Conservation (phyloP, 805 yeast genomes). For the Wickerhamiella sergipiensis region DNA sequence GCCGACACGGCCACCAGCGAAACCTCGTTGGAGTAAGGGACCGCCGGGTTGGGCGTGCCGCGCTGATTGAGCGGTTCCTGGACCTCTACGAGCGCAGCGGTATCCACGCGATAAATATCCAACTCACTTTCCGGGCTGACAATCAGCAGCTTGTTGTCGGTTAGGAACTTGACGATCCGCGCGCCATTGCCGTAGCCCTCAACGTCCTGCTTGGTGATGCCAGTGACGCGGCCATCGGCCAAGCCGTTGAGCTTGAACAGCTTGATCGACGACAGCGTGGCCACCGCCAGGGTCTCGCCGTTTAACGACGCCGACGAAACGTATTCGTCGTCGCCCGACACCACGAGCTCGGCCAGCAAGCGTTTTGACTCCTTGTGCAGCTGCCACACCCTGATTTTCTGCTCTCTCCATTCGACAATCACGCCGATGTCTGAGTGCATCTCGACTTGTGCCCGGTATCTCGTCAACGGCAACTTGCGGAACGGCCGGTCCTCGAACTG, state of each 20-base stretch:
- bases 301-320: conserved; percentile 57
- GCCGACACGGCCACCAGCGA: conserved; percentile 38
- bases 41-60: conserved; percentile 3
- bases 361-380: conserved; percentile 33
- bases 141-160: conserved; percentile 15
- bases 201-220: conserved; percentile 5
- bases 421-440: conserved; percentile 36
- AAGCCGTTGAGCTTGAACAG: conserved; percentile 44
- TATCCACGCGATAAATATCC: conserved; percentile 12
- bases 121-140: conserved; percentile 19
- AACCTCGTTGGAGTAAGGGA: conserved; percentile 38
- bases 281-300: conserved; percentile 57
- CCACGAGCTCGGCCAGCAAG: conserved; percentile 44
- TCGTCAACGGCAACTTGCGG: conserved; percentile 48
- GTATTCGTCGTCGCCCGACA: conserved; percentile 61
- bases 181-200: conserved; percentile 10
- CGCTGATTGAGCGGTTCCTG: conserved; percentile 4
- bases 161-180: conserved; percentile 7
- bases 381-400: conserved; percentile 69
- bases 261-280: conserved; percentile 54
- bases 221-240: conserved; percentile 35
- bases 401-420: conserved; percentile 70
- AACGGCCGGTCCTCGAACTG: conserved; percentile 60
- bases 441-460: conserved; percentile 44
- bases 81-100: conserved; percentile 2